Conservation (phyloP, 495 filamentous ascomycete species). For the Penicillium coprophilum region DNA sequence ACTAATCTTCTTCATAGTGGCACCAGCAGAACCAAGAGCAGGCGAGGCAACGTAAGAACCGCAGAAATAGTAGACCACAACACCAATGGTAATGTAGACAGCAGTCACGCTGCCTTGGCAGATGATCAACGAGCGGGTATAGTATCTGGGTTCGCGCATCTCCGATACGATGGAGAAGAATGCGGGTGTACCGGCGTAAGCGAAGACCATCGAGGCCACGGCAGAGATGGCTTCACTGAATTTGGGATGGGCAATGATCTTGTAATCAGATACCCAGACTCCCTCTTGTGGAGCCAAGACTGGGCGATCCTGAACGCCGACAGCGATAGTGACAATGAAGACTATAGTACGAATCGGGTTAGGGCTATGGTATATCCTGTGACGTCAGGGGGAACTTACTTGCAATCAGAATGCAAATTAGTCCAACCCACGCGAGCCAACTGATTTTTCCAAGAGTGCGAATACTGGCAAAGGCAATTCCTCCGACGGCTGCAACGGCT, state of each 20-base stretch:
- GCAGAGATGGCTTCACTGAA: conserved; percentile 52
- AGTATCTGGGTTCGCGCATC: conserved; percentile 66
- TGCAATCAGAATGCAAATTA: conserved; percentile 37
- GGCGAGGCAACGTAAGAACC: conserved; percentile 67
- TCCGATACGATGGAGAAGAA: conserved; percentile 74
- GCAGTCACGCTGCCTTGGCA: conserved; percentile 48
- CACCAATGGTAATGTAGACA: conserved; percentile 65
- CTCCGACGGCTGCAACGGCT: conserved; percentile 35
- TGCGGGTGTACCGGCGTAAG: conserved; percentile 59
- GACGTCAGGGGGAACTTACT: conserved; percentile 35
- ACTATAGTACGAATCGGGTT: conserved; percentile 48
- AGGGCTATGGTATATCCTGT: not conserved
- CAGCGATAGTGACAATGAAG: conserved; percentile 67
- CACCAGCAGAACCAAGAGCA: conserved; percentile 65
- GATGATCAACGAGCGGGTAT: conserved; percentile 54
- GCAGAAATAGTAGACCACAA: conserved; percentile 68
- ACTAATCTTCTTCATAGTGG: conserved; percentile 61
- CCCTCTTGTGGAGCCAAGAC: conserved; percentile 33
- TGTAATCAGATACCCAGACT: conserved; percentile 34
- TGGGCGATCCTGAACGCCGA: conserved; percentile 52
- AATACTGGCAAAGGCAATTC: conserved; percentile 36
- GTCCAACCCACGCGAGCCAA: conserved; percentile 42
- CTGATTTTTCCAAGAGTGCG: conserved; percentile 40
- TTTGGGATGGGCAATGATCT: conserved; percentile 27
- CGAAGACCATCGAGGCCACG: conserved; percentile 69